phyloP scores from a whole-genome alignment of 805 yeast genomes.

The Candida anglica region DNA sequence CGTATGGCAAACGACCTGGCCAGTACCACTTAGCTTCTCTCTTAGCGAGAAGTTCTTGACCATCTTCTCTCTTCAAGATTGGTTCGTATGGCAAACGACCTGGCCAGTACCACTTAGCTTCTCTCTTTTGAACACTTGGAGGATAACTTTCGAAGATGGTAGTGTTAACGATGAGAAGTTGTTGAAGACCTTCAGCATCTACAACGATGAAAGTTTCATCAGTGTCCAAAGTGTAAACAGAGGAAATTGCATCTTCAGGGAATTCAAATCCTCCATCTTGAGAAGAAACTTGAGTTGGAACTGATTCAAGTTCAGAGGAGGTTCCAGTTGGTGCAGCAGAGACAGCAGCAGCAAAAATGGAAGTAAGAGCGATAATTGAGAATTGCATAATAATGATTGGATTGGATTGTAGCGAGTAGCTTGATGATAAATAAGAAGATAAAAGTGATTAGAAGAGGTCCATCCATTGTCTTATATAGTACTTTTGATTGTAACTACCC shows the following conservation, averaged over 20 bases:
- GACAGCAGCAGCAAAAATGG: background rate
- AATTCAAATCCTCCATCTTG: background rate
- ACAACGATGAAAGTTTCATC: slow-evolving; percentile 1
- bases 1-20: background rate
- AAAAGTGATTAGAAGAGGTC: no score
- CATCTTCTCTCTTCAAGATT: slow-evolving; percentile 3
- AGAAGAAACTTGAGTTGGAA: background rate
- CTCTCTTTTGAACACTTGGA: background rate
- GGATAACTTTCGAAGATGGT: background rate
- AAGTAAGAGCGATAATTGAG: background rate
- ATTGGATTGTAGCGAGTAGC: no score
- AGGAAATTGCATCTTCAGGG: slow-evolving; percentile 1
- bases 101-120: slow-evolving; percentile 2
- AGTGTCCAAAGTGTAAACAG: background rate
- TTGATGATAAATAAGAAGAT: no score
- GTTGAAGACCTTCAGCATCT: background rate
- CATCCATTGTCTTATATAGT: no score
- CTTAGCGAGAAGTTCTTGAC: background rate
- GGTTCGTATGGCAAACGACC: background rate
- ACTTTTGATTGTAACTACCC: no score
- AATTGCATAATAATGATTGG: no score
- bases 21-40: slow-evolving; percentile 2
- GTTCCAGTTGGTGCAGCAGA: slow-evolving; percentile 1
- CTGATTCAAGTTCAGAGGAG: background rate
- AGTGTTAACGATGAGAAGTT: background rate